Conservation (phyloP, 768 basidiomycete species). For the Plicaturopsis crispa region DNA sequence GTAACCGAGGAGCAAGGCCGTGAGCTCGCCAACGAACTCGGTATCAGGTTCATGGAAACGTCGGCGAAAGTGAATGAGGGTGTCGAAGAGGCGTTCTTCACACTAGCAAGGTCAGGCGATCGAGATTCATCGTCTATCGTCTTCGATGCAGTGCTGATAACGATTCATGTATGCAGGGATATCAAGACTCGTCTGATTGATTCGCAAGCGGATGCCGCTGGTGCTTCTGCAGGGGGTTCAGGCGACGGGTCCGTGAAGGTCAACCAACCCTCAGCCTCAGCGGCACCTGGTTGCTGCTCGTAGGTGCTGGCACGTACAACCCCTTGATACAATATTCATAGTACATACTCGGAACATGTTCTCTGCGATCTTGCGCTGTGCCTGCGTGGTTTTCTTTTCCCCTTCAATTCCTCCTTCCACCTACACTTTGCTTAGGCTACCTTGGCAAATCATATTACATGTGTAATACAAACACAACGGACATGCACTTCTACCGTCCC, state of each 20-base stretch:
- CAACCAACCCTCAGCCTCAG: conserved; percentile 45
- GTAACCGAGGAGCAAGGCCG: conserved; percentile 90
- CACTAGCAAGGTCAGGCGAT: conserved; percentile 74
- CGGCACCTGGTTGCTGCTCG: conserved; percentile 47
- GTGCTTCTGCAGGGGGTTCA: conserved; percentile 23
- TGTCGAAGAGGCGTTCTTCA: conserved; percentile 98
- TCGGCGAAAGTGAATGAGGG: conserved; percentile 96
- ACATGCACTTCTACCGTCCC: conserved; percentile 6
- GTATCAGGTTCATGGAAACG: conserved; percentile 97
- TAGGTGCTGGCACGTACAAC: conserved; percentile 14
- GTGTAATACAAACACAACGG: background rate
- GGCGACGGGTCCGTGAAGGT: conserved; percentile 58
- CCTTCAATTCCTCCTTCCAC: background rate
- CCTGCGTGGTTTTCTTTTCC: conserved; percentile 4
- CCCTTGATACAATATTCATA: background rate
- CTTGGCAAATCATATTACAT: background rate
- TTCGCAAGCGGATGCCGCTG: conserved; percentile 66
- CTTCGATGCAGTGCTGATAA: background rate
- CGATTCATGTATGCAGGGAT: conserved; percentile 47
- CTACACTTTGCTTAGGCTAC: background rate
- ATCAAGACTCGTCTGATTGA: conserved; percentile 98
- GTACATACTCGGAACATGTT: no score
- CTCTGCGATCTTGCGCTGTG: no score
- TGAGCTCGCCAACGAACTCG: conserved; percentile 87
- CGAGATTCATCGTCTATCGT: background rate